Evolutionary conservation across 495 filamentous ascomycete species (phyloP).

Genomic region (Xylaria flabelliformis): DNA sequence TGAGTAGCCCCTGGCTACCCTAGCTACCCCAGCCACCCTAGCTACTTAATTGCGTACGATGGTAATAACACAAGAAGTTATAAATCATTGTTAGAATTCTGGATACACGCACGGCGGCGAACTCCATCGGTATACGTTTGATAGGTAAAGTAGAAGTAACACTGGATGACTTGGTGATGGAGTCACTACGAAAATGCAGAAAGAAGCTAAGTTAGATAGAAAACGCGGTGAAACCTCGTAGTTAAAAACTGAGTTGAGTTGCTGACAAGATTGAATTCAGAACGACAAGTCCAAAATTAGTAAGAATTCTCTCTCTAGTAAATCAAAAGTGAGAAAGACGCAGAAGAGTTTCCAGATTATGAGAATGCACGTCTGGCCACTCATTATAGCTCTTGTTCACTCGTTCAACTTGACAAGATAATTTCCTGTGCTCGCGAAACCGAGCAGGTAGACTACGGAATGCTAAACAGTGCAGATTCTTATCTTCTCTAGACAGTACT

Average conservation of each 20-base stretch:
- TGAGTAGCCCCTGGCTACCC: too few relatives aligned
- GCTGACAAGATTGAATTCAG: background rate
- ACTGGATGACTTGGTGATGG: background rate
- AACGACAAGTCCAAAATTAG: background rate
- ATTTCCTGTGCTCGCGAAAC: background rate
- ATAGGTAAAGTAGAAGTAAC: background rate
- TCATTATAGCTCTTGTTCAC: background rate
- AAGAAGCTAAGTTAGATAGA: background rate
- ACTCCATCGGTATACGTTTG: background rate
- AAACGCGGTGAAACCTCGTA: background rate
- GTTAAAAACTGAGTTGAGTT: background rate
- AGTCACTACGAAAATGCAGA: background rate
- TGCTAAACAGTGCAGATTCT: background rate
- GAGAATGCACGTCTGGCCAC: background rate
- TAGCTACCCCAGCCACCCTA: too few relatives aligned
- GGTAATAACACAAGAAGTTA: background rate
- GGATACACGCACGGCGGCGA: background rate
- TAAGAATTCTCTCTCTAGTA: background rate
- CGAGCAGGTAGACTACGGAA: background rate
- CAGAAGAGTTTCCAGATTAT: background rate
- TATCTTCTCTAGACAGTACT: background rate
- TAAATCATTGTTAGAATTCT: background rate
- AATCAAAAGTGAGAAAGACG: background rate
- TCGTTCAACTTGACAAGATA: background rate
- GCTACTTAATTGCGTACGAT: too few relatives aligned